phyloP scores from a whole-genome alignment of 495 filamentous ascomycete species.

The Neurospora sp. region DNA sequence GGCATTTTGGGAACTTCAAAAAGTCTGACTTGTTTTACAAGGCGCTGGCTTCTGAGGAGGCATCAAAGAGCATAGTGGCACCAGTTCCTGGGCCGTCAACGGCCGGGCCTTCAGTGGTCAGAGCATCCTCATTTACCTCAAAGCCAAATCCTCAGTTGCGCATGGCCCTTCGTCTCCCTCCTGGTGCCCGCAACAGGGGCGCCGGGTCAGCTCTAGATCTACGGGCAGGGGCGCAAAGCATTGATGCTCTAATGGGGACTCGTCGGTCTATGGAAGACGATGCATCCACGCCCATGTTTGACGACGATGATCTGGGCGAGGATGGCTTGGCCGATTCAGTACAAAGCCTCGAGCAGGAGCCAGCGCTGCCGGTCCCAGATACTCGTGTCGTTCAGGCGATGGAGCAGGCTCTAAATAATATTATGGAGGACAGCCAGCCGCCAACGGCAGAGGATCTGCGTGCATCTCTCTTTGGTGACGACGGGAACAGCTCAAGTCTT shows the following conservation, averaged over 20 bases:
- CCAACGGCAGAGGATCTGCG: slow-evolving; percentile 54
- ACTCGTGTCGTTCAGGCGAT: slow-evolving; percentile 74
- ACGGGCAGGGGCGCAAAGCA: slow-evolving; percentile 1
- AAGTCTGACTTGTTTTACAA: slow-evolving; percentile 92
- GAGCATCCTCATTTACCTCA: slow-evolving; percentile 20
- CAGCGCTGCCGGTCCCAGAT: slow-evolving; percentile 32
- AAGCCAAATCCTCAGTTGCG: slow-evolving; percentile 32
- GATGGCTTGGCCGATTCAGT: slow-evolving; percentile 43
- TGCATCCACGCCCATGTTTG: slow-evolving; percentile 36
- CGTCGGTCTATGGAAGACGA: slow-evolving; percentile 18
- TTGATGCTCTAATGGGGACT: neutral
- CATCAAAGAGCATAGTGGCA: slow-evolving; percentile 35
- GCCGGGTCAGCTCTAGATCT: slow-evolving; percentile 38
- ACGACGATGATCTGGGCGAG: slow-evolving; percentile 44
- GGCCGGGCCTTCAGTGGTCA: slow-evolving; percentile 18
- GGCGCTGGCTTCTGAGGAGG: slow-evolving; percentile 81
- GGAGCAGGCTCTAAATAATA: slow-evolving; percentile 89
- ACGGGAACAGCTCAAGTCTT: slow-evolving; percentile 36
- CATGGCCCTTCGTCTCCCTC: slow-evolving; percentile 25
- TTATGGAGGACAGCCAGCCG: slow-evolving; percentile 61
- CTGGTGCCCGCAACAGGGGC: slow-evolving; percentile 20
- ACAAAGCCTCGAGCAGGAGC: slow-evolving; percentile 41
- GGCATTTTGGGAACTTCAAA: slow-evolving; percentile 76
- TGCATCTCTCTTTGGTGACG: slow-evolving; percentile 44
- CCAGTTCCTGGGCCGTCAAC: neutral